Evolutionary conservation across 2,329 filamentous ascomycete species (phyloP).

Genomic region (Ophiostoma tasmaniense): DNA sequence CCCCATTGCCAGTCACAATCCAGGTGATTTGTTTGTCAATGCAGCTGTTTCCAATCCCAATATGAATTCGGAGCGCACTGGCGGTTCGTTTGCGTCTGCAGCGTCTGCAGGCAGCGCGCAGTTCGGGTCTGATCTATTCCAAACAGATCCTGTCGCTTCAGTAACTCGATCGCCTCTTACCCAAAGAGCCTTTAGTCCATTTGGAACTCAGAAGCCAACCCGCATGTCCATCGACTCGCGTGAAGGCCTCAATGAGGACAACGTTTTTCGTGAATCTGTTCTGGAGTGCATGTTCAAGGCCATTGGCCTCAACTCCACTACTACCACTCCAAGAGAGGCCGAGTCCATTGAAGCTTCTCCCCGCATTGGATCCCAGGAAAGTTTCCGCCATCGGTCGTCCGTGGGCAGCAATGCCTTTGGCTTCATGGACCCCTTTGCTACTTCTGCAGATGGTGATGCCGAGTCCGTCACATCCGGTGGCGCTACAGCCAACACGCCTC

Average conservation of each 20-base stretch:
- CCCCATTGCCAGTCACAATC: conserved; percentile 46
- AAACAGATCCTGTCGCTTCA: conserved; percentile 23
- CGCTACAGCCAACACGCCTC: conserved; percentile 44
- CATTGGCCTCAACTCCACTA: conserved; percentile 67
- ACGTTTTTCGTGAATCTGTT: conserved; percentile 80
- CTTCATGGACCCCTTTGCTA: conserved; percentile 78
- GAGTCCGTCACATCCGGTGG: conserved; percentile 74
- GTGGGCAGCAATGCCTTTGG: conserved; percentile 82
- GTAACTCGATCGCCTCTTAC: conserved; percentile 36
- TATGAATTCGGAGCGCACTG: conserved; percentile 37
- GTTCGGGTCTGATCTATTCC: conserved; percentile 24
- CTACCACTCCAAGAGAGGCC: conserved; percentile 54
- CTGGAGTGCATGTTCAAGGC: conserved; percentile 94
- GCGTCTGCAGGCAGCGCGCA: conserved; percentile 17
- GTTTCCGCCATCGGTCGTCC: conserved; percentile 66
- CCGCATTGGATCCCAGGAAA: conserved; percentile 73
- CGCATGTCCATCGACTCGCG: conserved; percentile 56
- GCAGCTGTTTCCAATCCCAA: conserved; percentile 36
- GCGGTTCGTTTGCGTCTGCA: conserved; percentile 24
- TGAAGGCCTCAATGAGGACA: conserved; percentile 80
- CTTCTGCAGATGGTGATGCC: conserved; percentile 68
- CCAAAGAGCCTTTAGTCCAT: conserved; percentile 47
- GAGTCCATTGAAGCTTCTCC: conserved; percentile 82
- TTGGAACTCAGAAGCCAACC: conserved; percentile 42
- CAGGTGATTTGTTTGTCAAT: conserved; percentile 74